Conservation (phyloP, 345 rosid species). For the Melaleuca quinquenervia region DNA sequence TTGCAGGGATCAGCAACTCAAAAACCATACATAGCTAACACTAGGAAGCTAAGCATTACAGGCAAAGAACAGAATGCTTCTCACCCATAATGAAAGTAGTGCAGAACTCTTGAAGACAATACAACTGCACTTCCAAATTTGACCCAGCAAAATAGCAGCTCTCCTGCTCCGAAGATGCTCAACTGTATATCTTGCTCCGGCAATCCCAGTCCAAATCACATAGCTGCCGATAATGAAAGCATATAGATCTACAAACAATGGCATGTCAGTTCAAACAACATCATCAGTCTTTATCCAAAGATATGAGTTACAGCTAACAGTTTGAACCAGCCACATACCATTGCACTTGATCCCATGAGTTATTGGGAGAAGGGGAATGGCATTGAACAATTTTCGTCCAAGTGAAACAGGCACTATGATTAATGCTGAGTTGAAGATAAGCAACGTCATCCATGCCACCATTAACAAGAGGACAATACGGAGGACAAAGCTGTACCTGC, state of each 20-base stretch:
- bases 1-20: neutral
- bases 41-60: neutral
- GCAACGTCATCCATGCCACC: slow-evolving; percentile 95
- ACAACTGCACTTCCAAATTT: slow-evolving; percentile 84
- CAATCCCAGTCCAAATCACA: slow-evolving; percentile 79
- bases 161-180: slow-evolving; percentile 74
- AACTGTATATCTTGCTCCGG: slow-evolving; percentile 79
- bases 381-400: slow-evolving; percentile 87
- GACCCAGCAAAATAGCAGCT: slow-evolving; percentile 53
- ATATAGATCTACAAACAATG: slow-evolving; percentile 52
- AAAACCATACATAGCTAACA: neutral
- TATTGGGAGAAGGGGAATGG: slow-evolving; percentile 88
- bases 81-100: slow-evolving; percentile 89
- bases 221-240: slow-evolving; percentile 95
- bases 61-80: neutral
- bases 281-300: neutral
- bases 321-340: slow-evolving; percentile 32
- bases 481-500: slow-evolving; percentile 81
- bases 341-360: slow-evolving; percentile 98
- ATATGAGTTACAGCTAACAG: neutral
- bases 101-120: slow-evolving; percentile 78
- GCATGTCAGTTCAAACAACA: neutral
- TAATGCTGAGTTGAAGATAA: slow-evolving; percentile 83
- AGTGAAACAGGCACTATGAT: slow-evolving; percentile 87
- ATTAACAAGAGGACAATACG: slow-evolving; percentile 76